Base-by-base conservation (phyloP, 192 early-diverging fungal genomes). In the Backusella psychrophila region DNA sequence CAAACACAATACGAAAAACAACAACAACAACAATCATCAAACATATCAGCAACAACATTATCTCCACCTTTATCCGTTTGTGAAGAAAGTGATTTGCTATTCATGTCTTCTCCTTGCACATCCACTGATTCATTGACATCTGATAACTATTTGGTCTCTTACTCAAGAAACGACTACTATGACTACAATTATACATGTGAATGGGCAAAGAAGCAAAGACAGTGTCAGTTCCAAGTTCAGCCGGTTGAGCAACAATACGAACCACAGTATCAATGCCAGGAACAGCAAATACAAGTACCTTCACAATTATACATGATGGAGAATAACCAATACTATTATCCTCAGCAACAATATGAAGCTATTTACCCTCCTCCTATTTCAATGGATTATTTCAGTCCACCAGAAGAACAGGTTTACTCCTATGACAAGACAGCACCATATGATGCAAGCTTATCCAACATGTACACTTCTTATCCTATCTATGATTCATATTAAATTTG, bases 61-160 rank as follows among this genome's bases (percentile, higher is more conserved):
- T 68, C 33, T 21, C 66, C 66, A 36, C 6, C 68, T 23, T 21
- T 39, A 69, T 69, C n/a, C 7, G 67, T 69, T 36, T 21, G 4
- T 4, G 68, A 69, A 41, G 68, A 69, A 69, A 69, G 36, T 21
- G 34, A 35, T 35, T 35, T 35, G 11, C 15, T 19, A 4, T 41
- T 69, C 12, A 69, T 69, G n/a, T 23, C 68, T 21, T 69, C 68
- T 1, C 68, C 68, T 69, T 69, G 68, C 39, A 41, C 68, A 41
- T 69, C 68, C 11, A 38, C 38, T 1, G 68, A 69, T 41, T 69
- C 68, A 63, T 63, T 63, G 56, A 8, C 56, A 63, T 63, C 56
- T 63, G 56, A 63, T 29, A 63, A 63, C 56, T 63, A 63, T 63
- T 12, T 63, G 56, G 56, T 63, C 9, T 63, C 56, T 29, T 63